Conservation (phyloP, 257 asterid species). For the Parsonsia alboflavescens region DNA sequence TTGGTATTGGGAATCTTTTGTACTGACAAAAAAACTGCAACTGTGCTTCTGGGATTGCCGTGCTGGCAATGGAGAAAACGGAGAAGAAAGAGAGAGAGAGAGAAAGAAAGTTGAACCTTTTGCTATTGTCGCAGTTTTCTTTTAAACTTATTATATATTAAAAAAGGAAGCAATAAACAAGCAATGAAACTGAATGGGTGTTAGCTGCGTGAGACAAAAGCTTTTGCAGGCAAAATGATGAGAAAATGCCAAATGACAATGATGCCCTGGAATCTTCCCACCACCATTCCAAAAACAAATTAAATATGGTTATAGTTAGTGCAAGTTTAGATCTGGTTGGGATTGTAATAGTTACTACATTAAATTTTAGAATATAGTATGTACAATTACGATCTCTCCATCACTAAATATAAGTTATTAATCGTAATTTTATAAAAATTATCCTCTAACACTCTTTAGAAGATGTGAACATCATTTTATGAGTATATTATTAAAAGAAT, state of each 20-base stretch:
- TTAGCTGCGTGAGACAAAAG: conserved; percentile 20
- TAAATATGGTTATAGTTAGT: too few relatives aligned
- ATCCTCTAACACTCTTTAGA: too few relatives aligned
- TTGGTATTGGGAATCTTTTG: not conserved
- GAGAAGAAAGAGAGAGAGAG: not conserved
- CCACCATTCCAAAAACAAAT: not conserved
- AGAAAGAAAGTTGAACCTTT: not conserved
- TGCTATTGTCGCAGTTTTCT: too few relatives aligned
- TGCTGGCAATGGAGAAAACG: not conserved
- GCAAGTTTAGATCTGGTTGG: too few relatives aligned
- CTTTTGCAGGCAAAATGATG: conserved; percentile 16
- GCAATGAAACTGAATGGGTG: not conserved
- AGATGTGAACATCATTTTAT: too few relatives aligned
- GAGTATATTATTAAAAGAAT: too few relatives aligned
- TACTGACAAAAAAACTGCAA: not conserved
- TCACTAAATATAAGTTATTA: too few relatives aligned
- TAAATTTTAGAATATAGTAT: too few relatives aligned
- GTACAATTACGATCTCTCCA: too few relatives aligned
- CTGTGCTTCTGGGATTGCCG: not conserved
- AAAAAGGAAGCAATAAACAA: not conserved
- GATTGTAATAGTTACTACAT: too few relatives aligned
- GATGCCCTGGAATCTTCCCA: not conserved
- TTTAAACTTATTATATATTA: too few relatives aligned
- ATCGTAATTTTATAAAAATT: too few relatives aligned
- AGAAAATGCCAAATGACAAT: conserved; percentile 10